These are phyloP conservation scores for Lolium rigidum DNA, from an alignment of 176 grass and related monocot genomes.

Conservation along the genomic window DNA sequence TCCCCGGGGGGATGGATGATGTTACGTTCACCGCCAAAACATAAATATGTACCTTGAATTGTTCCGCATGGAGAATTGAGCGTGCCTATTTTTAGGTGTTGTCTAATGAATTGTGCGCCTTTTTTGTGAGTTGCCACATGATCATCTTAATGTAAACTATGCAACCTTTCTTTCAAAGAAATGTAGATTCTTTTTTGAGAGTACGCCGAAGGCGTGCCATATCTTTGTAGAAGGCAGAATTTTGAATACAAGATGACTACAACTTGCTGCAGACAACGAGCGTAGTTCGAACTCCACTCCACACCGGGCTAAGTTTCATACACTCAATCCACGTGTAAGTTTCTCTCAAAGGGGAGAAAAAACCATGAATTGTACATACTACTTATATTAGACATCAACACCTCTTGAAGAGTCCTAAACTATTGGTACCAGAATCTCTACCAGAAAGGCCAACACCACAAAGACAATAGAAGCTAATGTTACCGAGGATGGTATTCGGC, in stretches of 20 bases:
- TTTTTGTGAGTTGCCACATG: background rate
- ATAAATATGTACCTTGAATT: background rate
- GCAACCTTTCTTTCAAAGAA: too few relatives aligned
- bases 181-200: too few relatives aligned
- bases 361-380: background rate
- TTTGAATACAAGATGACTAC: too few relatives aligned
- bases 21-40: too few relatives aligned
- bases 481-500: constrained; percentile 57
- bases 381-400: background rate
- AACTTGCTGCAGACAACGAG: too few relatives aligned
- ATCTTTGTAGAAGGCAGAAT: too few relatives aligned
- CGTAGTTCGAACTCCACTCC: too few relatives aligned
- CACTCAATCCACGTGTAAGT: background rate
- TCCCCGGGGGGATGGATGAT: too few relatives aligned
- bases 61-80: background rate
- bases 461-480: constrained; percentile 50
- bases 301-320: too few relatives aligned
- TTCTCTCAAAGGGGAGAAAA: background rate
- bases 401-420: constrained; percentile 36
- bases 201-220: too few relatives aligned
- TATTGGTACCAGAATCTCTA: constrained; percentile 25
- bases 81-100: background rate
- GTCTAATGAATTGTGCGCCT: background rate
- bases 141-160: background rate
- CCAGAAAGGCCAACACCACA: constrained; percentile 41